Base-by-base conservation (phyloP, 192 early-diverging fungal species). In the Coemansia sp. region DNA sequence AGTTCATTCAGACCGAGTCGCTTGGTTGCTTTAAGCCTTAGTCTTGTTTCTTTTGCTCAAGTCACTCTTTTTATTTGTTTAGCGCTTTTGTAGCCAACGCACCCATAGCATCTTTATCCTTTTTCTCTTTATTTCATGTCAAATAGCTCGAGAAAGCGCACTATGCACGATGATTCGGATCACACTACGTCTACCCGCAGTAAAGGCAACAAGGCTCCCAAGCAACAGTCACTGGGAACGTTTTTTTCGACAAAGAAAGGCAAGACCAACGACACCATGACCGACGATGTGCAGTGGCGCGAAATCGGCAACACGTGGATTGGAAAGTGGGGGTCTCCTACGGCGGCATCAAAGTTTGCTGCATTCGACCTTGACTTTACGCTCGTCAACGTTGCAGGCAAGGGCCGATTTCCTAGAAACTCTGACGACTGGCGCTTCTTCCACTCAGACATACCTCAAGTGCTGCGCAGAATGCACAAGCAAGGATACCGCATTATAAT, bases 371-470 rank as follows among this genome's bases (percentile, higher is more conserved):
- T 83, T 72, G 94, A 98, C 76, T 68, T 66, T 7, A 96, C 94
- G 3, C 68, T 96, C n/a, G 86, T 93, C 23, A 59, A 50, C 5
- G 83, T 86, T 15, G 88, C 87, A 39, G 87, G 92, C 22, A 83
- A 68, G 21, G 75, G 84, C 54, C 75, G 73, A 11, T 84, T 78
- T 66, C 71, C 92, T 11, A 91, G 90, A 64, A 72, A 87, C 53
- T 76, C 81, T 5, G 71, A 89, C 57, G 96, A 96, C 80, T 98
- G 94, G 94, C 70, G 70, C 25, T 94, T 89, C 70, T 84, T 85
- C 73, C 60, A 84, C 58, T 49, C 83, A 0, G 60, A 65, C 1
- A 84, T 94, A 8, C 90, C 89, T 0, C 65, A 75, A 15, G 68
- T 84, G 48, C 51, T 95, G 14, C 70, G 77, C 12, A 41, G 87